Evolutionary conservation across 768 basidiomycete species (phyloP), one percentile per base, ranked within the genome.

Genomic region (Boletus patriciae): DNA sequence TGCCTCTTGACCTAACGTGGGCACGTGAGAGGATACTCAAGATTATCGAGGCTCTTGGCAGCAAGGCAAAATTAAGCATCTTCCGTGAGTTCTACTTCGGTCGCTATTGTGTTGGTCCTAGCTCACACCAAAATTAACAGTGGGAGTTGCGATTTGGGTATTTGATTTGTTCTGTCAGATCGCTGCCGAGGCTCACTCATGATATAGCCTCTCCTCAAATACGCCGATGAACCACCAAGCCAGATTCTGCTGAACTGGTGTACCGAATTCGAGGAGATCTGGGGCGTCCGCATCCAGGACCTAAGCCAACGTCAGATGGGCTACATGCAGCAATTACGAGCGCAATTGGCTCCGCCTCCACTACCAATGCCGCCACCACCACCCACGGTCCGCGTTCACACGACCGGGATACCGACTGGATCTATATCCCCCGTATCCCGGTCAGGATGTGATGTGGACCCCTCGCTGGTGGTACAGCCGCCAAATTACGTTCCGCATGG

Each of bases 151-250:
- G 36, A 75, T 88, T 47, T 86, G 83, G 83, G 87, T 89, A 73
- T 69, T 80, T 34, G 64, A 68, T 37, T 19, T 29, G 2, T 47
- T 59, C 37, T 19, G 13, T 74, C 77, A 31, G 73, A 61, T 49
- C 52, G 58, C n/a, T 58, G 50, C 29, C 13, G 47, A 43, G 47
- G 50, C 51, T 63, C 18, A 63, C 55, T 49, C 49, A 50, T 64
- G n/a, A 25, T 47, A n/a, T 55, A 89, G 88, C 77, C 85, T 16
- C 78, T 87, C 56, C 80, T 85, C 71, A 86, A 84, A 66, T 87
- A 88, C 64, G 80, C 78, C 54, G 78, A 81, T 55, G 74, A 79
- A 27, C 82, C 86, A 55, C 83, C 66, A 19, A 56, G 83, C 57
- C 73, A 77, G 25, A 76, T 76, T 53, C 65, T 89, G 58, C 76